Evolutionary conservation across 1,284 basidiomycete genomes (phyloP).

Genomic region (Irpex sp.): DNA sequence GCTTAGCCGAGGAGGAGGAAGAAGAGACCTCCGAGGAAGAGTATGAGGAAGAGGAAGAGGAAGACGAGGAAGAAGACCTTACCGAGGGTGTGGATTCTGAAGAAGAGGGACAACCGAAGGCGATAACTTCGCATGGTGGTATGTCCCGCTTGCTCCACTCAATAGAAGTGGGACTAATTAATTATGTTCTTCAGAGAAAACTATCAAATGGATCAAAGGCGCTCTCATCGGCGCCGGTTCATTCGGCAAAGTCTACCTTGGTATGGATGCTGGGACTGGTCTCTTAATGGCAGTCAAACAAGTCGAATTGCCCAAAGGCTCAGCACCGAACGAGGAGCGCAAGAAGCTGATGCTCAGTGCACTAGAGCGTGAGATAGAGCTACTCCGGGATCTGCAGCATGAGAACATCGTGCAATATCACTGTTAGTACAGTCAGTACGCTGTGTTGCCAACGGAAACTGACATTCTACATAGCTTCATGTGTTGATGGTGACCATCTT

Average conservation of each 20-base stretch:
- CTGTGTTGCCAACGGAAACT: slow-evolving; percentile 11
- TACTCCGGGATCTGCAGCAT: slow-evolving; percentile 93
- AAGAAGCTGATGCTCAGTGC: slow-evolving; percentile 96
- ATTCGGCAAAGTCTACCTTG: slow-evolving; percentile 94
- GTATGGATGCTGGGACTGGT: slow-evolving; percentile 94
- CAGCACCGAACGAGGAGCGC: slow-evolving; percentile 86
- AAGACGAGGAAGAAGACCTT: slow-evolving; percentile 32
- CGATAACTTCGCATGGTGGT: slow-evolving; percentile 59
- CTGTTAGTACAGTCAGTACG: slow-evolving; percentile 48
- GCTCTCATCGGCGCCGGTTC: slow-evolving; percentile 97
- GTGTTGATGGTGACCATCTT: slow-evolving; percentile 82
- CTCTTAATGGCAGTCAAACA: slow-evolving; percentile 99
- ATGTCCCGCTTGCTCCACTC: slow-evolving; percentile 7
- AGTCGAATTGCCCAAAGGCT: slow-evolving; percentile 89
- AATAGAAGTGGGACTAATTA: neutral
- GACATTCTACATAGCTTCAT: slow-evolving; percentile 61
- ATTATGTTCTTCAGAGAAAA: slow-evolving; percentile 40
- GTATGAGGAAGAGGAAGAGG: slow-evolving; percentile 39
- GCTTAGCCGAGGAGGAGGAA: slow-evolving; percentile 33
- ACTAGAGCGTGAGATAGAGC: slow-evolving; percentile 93
- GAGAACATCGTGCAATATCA: slow-evolving; percentile 98
- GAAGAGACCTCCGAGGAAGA: slow-evolving; percentile 43
- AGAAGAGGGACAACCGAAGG: neutral
- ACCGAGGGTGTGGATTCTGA: slow-evolving; percentile 36
- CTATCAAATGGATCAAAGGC: slow-evolving; percentile 98